Conservation (phyloP, 169 alveolate species). For the Eimeria necatrix region DNA sequence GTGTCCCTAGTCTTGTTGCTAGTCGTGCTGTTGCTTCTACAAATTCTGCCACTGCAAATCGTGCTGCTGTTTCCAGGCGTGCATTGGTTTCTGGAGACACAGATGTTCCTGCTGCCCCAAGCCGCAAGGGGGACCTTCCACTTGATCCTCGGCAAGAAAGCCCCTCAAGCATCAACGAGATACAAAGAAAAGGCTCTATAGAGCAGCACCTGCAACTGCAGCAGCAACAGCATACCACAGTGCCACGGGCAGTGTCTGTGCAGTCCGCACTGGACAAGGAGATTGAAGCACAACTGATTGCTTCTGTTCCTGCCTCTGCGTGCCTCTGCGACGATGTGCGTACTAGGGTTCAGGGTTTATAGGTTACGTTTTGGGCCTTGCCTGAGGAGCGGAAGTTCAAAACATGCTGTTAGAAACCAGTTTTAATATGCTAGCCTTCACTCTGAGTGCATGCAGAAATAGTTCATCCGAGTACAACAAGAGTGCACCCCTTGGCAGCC, state of each 20-base stretch:
- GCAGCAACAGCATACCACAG: neutral
- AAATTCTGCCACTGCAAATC: too few relatives aligned
- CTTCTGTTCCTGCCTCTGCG: neutral
- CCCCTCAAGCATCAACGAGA: neutral
- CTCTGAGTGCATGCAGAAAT: too few relatives aligned
- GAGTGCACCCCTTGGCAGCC: too few relatives aligned
- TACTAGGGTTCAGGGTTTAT: too few relatives aligned
- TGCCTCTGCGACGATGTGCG: neutral
- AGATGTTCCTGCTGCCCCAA: neutral
- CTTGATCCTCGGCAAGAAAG: too few relatives aligned
- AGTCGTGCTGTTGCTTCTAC: too few relatives aligned
- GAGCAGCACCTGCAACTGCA: slow-evolving; percentile 6
- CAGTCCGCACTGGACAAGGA: slow-evolving; percentile 29
- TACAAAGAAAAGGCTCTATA: neutral
- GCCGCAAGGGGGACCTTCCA: neutral
- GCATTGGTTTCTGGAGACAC: slow-evolving; percentile 21
- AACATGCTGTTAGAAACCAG: too few relatives aligned
- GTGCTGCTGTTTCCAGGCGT: neutral
- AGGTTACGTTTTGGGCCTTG: too few relatives aligned
- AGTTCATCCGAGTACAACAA: too few relatives aligned
- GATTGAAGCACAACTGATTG: neutral
- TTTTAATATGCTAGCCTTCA: too few relatives aligned
- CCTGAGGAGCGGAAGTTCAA: too few relatives aligned
- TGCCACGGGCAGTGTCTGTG: slow-evolving; percentile 26
- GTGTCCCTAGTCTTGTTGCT: too few relatives aligned